These are phyloP conservation scores for Mycoemilia scoparia DNA, from an alignment of 192 early-diverging fungal genomes.

Conservation along the genomic window DNA sequence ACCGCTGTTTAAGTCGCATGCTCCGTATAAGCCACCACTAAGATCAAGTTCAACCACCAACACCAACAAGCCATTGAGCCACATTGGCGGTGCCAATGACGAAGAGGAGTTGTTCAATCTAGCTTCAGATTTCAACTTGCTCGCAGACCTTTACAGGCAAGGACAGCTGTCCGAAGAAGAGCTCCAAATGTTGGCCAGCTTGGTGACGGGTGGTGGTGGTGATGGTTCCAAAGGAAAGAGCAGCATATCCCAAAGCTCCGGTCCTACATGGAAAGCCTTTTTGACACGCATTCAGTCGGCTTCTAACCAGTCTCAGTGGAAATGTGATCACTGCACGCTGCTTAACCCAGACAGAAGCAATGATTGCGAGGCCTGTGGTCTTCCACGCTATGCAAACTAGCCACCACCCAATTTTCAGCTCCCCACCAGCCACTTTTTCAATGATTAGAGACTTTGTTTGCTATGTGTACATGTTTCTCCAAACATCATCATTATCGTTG, in stretches of 20 bases:
- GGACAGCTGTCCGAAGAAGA: conserved; percentile 47
- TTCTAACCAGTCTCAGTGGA: conserved; percentile 30
- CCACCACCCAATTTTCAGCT: too few species aligned
- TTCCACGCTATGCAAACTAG: too few species aligned
- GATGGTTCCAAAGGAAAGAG: conserved; percentile 6
- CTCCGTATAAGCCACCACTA: too few species aligned
- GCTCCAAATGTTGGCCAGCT: conserved; percentile 48
- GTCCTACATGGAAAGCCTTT: conserved; percentile 6
- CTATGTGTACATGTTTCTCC: too few species aligned
- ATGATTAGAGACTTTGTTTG: too few species aligned
- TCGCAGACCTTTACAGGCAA: conserved; percentile 47
- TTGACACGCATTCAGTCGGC: too few species aligned
- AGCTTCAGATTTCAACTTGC: conserved; percentile 73
- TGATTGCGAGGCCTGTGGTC: conserved; percentile 69
- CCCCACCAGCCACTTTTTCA: too few species aligned
- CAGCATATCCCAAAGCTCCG: conserved; percentile 4
- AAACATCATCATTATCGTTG: too few species aligned
- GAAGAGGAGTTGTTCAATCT: conserved; percentile 22
- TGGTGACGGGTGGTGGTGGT: conserved; percentile 39
- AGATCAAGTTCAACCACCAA: too few species aligned
- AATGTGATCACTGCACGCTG: conserved; percentile 68
- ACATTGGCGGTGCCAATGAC: conserved; percentile 18
- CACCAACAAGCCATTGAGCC: too few species aligned
- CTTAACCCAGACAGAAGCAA: conserved; percentile 36
- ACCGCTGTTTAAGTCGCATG: conserved; percentile 63